Evolutionary conservation across 2,329 filamentous ascomycete species (phyloP), one percentile per base, ranked within the genome.

Genomic region (Ploettnerulaceae sp.): DNA sequence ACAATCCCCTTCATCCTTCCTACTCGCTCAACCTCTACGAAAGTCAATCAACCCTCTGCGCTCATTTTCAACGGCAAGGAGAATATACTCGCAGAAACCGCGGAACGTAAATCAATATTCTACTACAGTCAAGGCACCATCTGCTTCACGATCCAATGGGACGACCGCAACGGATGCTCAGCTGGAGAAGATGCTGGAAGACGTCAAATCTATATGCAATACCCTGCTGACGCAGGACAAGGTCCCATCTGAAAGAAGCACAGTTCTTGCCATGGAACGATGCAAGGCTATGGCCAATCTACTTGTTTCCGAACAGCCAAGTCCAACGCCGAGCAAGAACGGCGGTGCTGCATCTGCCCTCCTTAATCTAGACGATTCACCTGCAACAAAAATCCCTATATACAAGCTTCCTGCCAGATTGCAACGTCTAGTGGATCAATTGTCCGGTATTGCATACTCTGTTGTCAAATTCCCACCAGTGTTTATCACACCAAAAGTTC

Each of bases 391-490:
- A 28, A 24, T 48, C 34, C 43, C 38, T 21, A 31, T 44, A 12
- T 47, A 52, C 8, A 57, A 57, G 14, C 33, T 51, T 39, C 38
- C 55, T n/a, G 29, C 39, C 14, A 36, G 34, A 15, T 21, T 53
- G 11, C 54, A 57, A 34, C 33, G 29, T 11, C 50, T 60, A 21
- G 65, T 74, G 45, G 67, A 74, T 56, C 70, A 69, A 56, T 71
- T 83, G 46, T 81, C 79, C 17, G 63, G 74, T 40, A 67, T 76
- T 6, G 81, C 84, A n/a, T 85, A 86, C 64, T 71, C 75, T 28
- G 76, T 96, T 45, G 65, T 95, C 49, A 75, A 76, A 37, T 79
- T 91, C 57, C 81, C 84, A 3, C 81, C 84, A 50, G 82, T 96
- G 37, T 86, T 89, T 68, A 86, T 97, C 61, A 86, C 86, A 4